These are phyloP conservation scores for Platanthera zijinensis DNA, from an alignment of 106 monocot genomes.

Conservation along the genomic window DNA sequence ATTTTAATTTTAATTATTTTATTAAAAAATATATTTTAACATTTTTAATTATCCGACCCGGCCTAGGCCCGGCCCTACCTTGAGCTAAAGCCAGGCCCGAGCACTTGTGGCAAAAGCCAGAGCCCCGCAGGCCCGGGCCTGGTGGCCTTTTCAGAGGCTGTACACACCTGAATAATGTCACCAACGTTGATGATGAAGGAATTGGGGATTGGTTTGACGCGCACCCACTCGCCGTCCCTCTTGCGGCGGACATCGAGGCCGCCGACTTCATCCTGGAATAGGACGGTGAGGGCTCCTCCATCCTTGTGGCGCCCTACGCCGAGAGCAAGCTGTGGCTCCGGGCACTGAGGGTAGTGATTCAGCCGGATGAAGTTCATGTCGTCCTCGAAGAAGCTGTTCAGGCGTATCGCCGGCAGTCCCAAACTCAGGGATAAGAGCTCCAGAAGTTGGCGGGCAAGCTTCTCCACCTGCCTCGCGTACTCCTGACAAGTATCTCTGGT, in stretches of 20 bases:
- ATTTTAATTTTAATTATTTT: too few relatives aligned
- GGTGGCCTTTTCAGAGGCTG: too few relatives aligned
- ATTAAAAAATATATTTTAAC: too few relatives aligned
- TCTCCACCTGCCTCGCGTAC: constrained; percentile 28
- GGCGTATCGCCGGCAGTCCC: constrained; percentile 24
- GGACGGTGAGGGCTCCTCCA: constrained; percentile 47
- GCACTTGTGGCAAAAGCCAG: too few relatives aligned
- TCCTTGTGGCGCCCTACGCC: constrained; percentile 85
- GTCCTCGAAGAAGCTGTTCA: constrained; percentile 45
- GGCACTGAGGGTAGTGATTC: constrained; percentile 71
- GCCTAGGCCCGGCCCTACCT: too few relatives aligned
- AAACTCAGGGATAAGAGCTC: constrained; percentile 49
- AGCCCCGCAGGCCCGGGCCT: too few relatives aligned
- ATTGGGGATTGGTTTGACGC: constrained; percentile 52
- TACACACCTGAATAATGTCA: constrained; percentile 69
- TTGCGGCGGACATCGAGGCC: constrained; percentile 56
- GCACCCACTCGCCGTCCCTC: constrained; percentile 60
- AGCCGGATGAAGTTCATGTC: constrained; percentile 41
- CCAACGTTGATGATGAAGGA: constrained; percentile 72
- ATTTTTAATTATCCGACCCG: too few relatives aligned
- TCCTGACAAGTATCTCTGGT: constrained; percentile 32
- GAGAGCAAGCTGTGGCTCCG: constrained; percentile 50
- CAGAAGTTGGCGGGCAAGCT: constrained; percentile 43
- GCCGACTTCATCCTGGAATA: constrained; percentile 45
- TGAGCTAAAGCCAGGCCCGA: too few relatives aligned